These are phyloP conservation scores for Penicillium herquei DNA, from an alignment of 495 filamentous ascomycete species.

Conservation along the genomic window DNA sequence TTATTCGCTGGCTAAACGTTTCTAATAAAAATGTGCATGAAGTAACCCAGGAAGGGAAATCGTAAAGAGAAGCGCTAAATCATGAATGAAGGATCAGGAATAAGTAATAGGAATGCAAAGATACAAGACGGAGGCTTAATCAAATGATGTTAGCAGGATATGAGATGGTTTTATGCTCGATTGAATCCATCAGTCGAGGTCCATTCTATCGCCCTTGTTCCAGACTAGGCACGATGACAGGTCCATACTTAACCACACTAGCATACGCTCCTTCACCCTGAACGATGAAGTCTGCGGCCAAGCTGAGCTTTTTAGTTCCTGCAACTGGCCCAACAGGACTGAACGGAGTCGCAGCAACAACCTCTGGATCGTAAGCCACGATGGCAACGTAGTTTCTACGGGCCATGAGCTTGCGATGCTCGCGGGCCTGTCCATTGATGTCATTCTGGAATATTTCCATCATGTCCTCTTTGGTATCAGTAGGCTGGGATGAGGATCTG, in stretches of 20 bases:
- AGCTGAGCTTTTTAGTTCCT: conserved; percentile 63
- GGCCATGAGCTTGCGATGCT: conserved; percentile 88
- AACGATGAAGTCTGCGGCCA: conserved; percentile 96
- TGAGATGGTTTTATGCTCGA: too few species aligned
- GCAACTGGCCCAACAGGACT: conserved; percentile 33
- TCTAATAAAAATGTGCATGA: conserved; percentile 1
- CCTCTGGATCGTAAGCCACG: conserved; percentile 88
- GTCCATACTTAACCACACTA: conserved; percentile 89
- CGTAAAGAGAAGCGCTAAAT: not conserved
- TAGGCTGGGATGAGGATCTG: conserved; percentile 54
- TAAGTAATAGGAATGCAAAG: not conserved
- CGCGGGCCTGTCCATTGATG: conserved; percentile 72
- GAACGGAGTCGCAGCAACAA: conserved; percentile 52
- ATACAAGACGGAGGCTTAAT: too few species aligned
- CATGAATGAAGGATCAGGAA: not conserved
- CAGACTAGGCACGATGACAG: conserved; percentile 89
- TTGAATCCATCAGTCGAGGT: too few species aligned
- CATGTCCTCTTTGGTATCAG: conserved; percentile 98
- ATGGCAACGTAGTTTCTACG: conserved; percentile 92
- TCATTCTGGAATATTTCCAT: conserved; percentile 97
- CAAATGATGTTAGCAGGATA: too few species aligned
- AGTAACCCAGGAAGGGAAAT: not conserved
- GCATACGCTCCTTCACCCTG: conserved; percentile 82
- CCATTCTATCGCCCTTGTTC: conserved; percentile 64
- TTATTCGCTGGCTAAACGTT: not conserved